Percentiles rank a stretch among this genome's conserved stretches.
phyloP scores from a whole-genome alignment of 2,329 filamentous ascomycete genomes.

The Beauveria varroae region DNA sequence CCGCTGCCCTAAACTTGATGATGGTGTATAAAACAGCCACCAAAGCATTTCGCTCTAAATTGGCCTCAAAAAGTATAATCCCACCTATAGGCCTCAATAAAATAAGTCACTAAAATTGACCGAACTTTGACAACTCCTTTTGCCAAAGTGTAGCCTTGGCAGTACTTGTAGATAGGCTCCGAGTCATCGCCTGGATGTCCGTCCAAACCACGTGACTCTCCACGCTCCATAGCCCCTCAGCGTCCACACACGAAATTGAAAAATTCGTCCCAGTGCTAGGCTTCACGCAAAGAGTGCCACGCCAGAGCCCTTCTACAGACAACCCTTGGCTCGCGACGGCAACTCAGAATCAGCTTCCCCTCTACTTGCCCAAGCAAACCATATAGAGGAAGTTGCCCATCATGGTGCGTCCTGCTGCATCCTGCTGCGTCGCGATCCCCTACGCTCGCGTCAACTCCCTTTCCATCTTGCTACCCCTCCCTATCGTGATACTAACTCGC shows the following conservation, averaged over 20 bases:
- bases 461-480: slow-evolving; percentile 20
- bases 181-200: slow-evolving; percentile 19
- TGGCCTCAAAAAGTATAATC: no score
- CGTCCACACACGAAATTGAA: slow-evolving; percentile 40
- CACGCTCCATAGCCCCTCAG: slow-evolving; percentile 31
- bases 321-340: slow-evolving; percentile 32
- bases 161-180: neutral
- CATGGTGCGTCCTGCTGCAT: slow-evolving; percentile 33
- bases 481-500: slow-evolving; percentile 22
- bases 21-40: no score
- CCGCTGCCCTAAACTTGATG: no score
- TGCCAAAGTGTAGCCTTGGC: neutral
- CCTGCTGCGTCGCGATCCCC: slow-evolving; percentile 5
- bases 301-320: slow-evolving; percentile 28
- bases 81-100: no score
- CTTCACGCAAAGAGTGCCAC: slow-evolving; percentile 33
- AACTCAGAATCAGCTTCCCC: slow-evolving; percentile 28
- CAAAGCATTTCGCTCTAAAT: no score
- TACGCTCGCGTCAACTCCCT: neutral
- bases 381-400: slow-evolving; percentile 45
- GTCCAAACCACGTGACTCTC: slow-evolving; percentile 25
- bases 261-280: slow-evolving; percentile 31
- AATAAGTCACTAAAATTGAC: neutral
- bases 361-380: slow-evolving; percentile 28
- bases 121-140: neutral